Base-by-base conservation (phyloP, 2,329 filamentous ascomycete genomes). In the Microsporum canis region DNA sequence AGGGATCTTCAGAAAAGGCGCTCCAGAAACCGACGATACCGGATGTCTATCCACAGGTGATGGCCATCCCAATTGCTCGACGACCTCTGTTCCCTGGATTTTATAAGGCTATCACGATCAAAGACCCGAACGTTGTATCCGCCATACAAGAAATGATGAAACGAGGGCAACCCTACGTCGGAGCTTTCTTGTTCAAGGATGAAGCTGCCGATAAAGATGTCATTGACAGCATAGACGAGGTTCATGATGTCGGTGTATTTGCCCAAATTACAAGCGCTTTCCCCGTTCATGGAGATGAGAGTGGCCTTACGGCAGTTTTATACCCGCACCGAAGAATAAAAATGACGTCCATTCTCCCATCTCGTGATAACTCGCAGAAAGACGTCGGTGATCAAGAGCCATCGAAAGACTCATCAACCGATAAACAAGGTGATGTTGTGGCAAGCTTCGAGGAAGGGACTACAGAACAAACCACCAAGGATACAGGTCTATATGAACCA, bases 61-160 rank as follows among this genome's bases (percentile, higher is more conserved):
- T 99, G 82, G 92, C 92, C 1, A 95, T 99, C 61, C 94, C 94
- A 5, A 96, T 99, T 69, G 88, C 90, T 33, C 91, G 95, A 73
- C 83, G 94, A 59, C 94, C 94, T 8, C 79, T 99, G 10, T 99
- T 97, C 75, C 94, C 94, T 0, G 94, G 94, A 1, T 99, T 97
- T 76, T 99, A 99, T 79, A 99, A 99, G 76, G 92, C 94, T 7
- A 94, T 99, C 67, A 99, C 92, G 2, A 95, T 99, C 67, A 87
- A 89, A 71, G 91, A 99, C 70, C 89, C 88, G 17, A 88, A 94
- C 68, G 94, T 99, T 39, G 88, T 91, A 12, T 85, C 86, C 43
- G 94, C 94, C 27, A 95, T 99, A 66, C 88, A 91, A 62, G 95
- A 99, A 71, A 94, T 96, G 82, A 89, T 97, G 72, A 96, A 95